A percentile compares a stretch with the other conserved stretches of the same genome.
Evolutionary conservation across 2,329 filamentous ascomycete species (phyloP).

Genomic region (Chrysoporthe puriensis): DNA sequence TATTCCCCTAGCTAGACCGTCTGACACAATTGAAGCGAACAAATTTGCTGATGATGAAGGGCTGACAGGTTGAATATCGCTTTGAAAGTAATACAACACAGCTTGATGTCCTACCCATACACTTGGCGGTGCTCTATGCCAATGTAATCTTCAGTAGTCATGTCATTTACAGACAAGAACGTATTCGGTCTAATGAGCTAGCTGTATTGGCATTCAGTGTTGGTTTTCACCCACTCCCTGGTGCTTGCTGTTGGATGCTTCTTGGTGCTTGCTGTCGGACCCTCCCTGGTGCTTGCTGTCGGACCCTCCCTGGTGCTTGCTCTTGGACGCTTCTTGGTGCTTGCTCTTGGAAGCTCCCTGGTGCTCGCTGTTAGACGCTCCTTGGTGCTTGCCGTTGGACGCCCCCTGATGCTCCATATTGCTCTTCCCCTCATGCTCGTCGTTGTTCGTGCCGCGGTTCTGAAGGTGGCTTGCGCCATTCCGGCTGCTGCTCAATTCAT

Average conservation of each 20-base stretch:
- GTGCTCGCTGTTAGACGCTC: background rate
- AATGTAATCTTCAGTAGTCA: background rate
- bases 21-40: no score
- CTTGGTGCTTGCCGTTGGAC: background rate
- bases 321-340: background rate
- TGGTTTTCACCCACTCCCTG: background rate
- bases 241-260: no score
- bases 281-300: background rate
- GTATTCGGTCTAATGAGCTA: background rate
- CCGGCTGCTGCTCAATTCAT: background rate
- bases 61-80: background rate
- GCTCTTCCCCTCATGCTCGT: background rate
- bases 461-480: background rate
- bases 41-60: no score
- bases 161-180: background rate
- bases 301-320: background rate
- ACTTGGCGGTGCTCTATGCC: background rate
- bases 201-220: background rate
- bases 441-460: background rate
- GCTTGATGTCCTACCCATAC: background rate
- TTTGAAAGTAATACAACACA: background rate
- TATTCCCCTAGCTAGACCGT: no score
- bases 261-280: background rate
- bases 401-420: background rate
- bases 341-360: background rate